A percentile compares a stretch with the other conserved stretches of the same genome.
These are phyloP conservation scores for Sambucus nigra DNA, from an alignment of 129 eudicot genomes.

Conservation along the genomic window DNA sequence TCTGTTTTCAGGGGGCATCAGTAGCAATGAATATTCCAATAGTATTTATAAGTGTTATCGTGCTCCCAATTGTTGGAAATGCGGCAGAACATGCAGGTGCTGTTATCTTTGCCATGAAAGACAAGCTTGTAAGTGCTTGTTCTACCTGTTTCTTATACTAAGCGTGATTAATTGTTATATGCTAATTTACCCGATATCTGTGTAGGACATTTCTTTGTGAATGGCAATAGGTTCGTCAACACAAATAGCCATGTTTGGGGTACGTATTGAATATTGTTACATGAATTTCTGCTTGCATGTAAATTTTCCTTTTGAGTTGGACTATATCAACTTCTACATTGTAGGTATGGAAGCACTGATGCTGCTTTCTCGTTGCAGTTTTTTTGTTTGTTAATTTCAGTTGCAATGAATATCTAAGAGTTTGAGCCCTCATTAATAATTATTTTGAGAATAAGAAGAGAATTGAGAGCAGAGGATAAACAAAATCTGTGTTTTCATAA, in stretches of 20 bases:
- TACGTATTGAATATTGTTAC: slow-evolving; percentile 24
- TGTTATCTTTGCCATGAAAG: slow-evolving; percentile 72
- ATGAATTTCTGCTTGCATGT: slow-evolving; percentile 9
- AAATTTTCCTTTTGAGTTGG: background rate
- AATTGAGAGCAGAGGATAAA: no score
- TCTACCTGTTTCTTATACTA: slow-evolving; percentile 1
- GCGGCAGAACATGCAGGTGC: slow-evolving; percentile 98
- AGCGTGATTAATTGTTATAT: background rate
- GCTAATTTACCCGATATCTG: background rate
- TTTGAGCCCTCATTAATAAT: no score
- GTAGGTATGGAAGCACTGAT: no score
- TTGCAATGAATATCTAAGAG: no score
- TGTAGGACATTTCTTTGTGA: slow-evolving; percentile 81
- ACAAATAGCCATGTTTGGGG: slow-evolving; percentile 93
- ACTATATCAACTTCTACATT: background rate
- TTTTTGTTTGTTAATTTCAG: no score
- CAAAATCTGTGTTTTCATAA: no score
- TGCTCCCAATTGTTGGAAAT: slow-evolving; percentile 88
- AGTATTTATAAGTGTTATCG: slow-evolving; percentile 72
- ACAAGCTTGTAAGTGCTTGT: slow-evolving; percentile 62
- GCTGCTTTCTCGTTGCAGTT: no score
- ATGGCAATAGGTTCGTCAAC: slow-evolving; percentile 94
- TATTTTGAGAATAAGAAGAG: no score
- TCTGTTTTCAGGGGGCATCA: slow-evolving; percentile 65
- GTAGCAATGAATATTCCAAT: slow-evolving; percentile 55